Base-by-base conservation (phyloP, 2,329 filamentous ascomycete genomes). In the Colletotrichum gigasporum region DNA sequence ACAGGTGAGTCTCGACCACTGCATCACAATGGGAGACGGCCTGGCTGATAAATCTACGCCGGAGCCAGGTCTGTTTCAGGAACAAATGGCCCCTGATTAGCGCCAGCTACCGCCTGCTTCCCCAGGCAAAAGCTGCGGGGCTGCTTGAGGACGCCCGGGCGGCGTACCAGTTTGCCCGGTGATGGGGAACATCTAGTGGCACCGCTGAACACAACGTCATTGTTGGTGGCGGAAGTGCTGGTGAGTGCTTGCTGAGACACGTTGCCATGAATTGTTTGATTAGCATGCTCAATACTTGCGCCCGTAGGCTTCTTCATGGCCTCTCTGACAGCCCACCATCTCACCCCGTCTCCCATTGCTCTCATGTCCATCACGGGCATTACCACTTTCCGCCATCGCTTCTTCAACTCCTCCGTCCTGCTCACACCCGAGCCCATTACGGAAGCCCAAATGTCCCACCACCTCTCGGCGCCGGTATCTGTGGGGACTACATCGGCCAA, bases 301-400 rank as follows among this genome's bases (percentile, higher is more conserved):
- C 28, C 44, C 18, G 4, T 28, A 75, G 75, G 75, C 24, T 75
- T 76, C 66, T 76, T 79, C 63, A 59, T 73, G 45, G 71, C 74
- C 11, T 55, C 66, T 3, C 60, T 73, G 42, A 59, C 73, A 14
- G 73, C 73, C 14, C 74, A 75, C 47, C 70, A 76, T 42, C 64
- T 69, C 57, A 50, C 62, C 1, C 74, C 73, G 1, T 66, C 71
- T 4, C 76, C 76, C 2, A 11, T 73, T 1, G 75, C 76, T 1
- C 69, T 79, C 22, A 67, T 79, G 28, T 75, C 73, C 62, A 74
- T 77, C 64, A 71, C 70, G 1, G 76, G 76, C 28, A 77, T 79
- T 65, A 70, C 73, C 47, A 76, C 75, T 8, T 77, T 78, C 57
- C 72, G 69, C 22, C 76, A 78, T 50, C 61, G 55, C 5, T 78